Evolutionary conservation across 140 eudicot species (phyloP).

Genomic region (Flaveria floridana): DNA sequence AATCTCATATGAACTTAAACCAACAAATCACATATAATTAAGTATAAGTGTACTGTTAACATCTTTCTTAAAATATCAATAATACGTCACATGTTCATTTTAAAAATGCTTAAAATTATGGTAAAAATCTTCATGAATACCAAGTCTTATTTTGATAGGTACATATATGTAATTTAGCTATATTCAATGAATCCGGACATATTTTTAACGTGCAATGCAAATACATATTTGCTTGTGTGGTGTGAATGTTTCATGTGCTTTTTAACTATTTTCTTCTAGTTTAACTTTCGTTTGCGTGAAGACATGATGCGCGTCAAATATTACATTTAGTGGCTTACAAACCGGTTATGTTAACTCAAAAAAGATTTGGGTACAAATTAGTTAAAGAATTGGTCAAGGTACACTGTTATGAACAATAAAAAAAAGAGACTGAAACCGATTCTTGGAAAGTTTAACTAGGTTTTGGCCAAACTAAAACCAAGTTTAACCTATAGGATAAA

Average conservation of each 20-base stretch:
- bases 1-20: not conserved
- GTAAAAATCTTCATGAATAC: not conserved
- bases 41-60: not conserved
- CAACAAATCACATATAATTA: not conserved
- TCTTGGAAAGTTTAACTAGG: too few species aligned
- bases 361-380: too few species aligned
- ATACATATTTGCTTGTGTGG: not conserved
- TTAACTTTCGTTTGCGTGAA: not conserved
- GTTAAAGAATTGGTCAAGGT: too few species aligned
- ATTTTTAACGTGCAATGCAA: slow-evolving; percentile 15
- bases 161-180: not conserved
- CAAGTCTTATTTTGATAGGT: not conserved
- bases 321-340: too few species aligned
- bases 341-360: too few species aligned
- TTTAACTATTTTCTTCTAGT: too few species aligned
- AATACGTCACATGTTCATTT: not conserved
- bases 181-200: slow-evolving; percentile 26
- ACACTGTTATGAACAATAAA: too few species aligned
- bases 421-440: too few species aligned
- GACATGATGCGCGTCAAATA: not conserved
- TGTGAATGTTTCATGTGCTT: slow-evolving; percentile 5
- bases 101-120: not conserved
- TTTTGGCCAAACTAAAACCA: too few species aligned
- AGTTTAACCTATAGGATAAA: too few species aligned
- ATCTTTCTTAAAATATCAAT: not conserved